Evolutionary conservation across 768 basidiomycete genomes (phyloP).

Genomic region (Vishniacozyma victoriae): DNA sequence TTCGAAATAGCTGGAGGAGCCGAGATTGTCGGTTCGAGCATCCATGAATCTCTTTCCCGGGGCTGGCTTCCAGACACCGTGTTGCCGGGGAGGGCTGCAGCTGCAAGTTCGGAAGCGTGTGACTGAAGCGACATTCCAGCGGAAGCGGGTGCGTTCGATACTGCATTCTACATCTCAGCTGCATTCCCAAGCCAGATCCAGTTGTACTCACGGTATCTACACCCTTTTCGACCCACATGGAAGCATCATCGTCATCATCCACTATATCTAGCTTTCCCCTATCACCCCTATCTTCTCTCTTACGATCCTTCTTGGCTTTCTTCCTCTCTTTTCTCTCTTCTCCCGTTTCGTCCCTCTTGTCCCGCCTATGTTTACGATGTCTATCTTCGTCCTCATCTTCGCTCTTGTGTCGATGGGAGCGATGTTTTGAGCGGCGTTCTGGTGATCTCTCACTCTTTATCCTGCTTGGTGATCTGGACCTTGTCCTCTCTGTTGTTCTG

Average conservation of each 20-base stretch:
- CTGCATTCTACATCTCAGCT: conserved; percentile 18
- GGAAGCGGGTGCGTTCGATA: conserved; percentile 66
- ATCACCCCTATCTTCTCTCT: conserved; percentile 39
- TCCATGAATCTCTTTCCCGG: conserved; percentile 74
- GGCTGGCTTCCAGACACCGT: conserved; percentile 53
- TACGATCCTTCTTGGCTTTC: conserved; percentile 40
- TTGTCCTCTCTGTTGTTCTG: too few relatives aligned
- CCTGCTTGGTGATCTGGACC: conserved; percentile 8
- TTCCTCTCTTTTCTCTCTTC: conserved; percentile 33
- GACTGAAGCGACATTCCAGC: conserved; percentile 67
- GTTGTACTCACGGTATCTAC: conserved; percentile 22
- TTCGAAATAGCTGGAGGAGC: conserved; percentile 23
- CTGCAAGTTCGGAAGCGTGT: conserved; percentile 52
- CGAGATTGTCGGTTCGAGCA: conserved; percentile 56
- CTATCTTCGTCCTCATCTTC: conserved; percentile 9
- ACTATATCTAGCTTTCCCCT: conserved; percentile 51
- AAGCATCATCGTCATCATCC: conserved; percentile 68
- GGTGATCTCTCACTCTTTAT: not conserved
- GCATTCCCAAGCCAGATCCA: not conserved
- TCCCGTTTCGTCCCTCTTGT: conserved; percentile 30
- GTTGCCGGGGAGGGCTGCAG: conserved; percentile 53
- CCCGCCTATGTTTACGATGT: conserved; percentile 7
- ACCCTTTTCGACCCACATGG: conserved; percentile 54
- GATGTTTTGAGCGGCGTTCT: conserved; percentile 2
- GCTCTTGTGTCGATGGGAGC: conserved; percentile 4